Evolutionary conservation across 2,329 filamentous ascomycete species (phyloP), one percentile per base, ranked within the genome.

Genomic region (Paraphaeosphaeria minitans): DNA sequence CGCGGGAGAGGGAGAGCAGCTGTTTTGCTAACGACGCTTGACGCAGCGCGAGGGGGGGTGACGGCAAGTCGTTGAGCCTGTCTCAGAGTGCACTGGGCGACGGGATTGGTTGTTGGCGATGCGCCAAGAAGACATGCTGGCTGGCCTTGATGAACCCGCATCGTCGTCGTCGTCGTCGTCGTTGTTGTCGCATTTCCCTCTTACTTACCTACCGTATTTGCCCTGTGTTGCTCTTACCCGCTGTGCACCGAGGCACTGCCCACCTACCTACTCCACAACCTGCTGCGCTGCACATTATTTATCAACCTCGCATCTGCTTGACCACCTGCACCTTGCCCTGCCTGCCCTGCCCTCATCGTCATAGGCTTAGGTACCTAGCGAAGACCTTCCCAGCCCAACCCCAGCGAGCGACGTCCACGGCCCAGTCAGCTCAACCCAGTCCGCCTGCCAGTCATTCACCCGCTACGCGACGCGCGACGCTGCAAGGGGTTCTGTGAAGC

Each of bases 1-100:
- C 45, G 45, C 45, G 45, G 27, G 27, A 37, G 47, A 19, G 45
- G 27, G 27, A 37, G 47, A 19, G 31, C 39, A 19, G 47, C 31
- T 22, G 48, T 51, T 51, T 51, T 51, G 35, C 48, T 51, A 51
- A 39, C 7, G 27, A 35, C 51, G 51, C 51, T 45, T 53, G 51
- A 53, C 27, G 51, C 51, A 53, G 41, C 37, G 49, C 35, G 48
- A 27, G 35, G 37, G 39, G 48, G 39, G 14, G 13, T 8, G 6
- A 33, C 21, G 48, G 31, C 16, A 16, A 14, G 37, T 39, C 37
- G 16, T 35, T 31, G 19, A 12, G 37, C 47, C 31, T 33, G 47
- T 50, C 47, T 50, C 47, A 50, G 47, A 24, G 31, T 29, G 21
- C 37, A 6, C 33, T 43, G 24, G 41, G 29, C 51, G 51, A 46